phyloP scores from a whole-genome alignment of 2,329 filamentous ascomycete genomes.

The Neonectria sp. region DNA sequence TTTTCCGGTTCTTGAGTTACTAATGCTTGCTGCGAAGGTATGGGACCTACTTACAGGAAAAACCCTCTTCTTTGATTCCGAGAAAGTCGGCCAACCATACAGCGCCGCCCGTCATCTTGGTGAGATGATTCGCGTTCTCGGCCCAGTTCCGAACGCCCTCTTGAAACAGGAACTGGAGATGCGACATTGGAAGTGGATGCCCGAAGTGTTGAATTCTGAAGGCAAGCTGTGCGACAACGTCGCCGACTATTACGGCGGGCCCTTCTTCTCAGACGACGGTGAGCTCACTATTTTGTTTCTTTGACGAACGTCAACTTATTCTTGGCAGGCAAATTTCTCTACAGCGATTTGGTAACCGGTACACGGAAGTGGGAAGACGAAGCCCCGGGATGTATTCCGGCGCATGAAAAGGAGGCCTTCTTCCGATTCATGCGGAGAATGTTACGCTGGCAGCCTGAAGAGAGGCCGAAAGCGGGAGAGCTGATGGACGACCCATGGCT shows the following conservation, averaged over 20 bases:
- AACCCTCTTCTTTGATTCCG: conserved; percentile 38
- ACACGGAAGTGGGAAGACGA: conserved; percentile 26
- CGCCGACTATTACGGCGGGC: conserved; percentile 38
- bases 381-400: conserved; percentile 33
- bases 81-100: conserved; percentile 32
- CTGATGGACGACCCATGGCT: conserved; percentile 46
- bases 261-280: conserved; percentile 42
- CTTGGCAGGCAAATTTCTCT: conserved; percentile 32
- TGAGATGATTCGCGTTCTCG: conserved; percentile 45
- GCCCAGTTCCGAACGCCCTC: conserved; percentile 37
- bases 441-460: conserved; percentile 45
- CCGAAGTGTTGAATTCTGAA: conserved; percentile 28
- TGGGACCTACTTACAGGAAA: conserved; percentile 46
- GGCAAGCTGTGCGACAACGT: conserved; percentile 35
- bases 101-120: conserved; percentile 41
- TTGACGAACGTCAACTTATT: not conserved
- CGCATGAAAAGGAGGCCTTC: conserved; percentile 34
- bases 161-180: conserved; percentile 37
- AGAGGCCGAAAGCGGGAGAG: conserved; percentile 43
- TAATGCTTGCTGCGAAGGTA: conserved; percentile 28
- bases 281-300: conserved; percentile 5
- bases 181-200: conserved; percentile 38
- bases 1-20: not conserved
- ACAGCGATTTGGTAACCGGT: conserved; percentile 32
- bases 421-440: conserved; percentile 45